Percentiles rank a stretch among this genome's conserved stretches.
These are phyloP conservation scores for Aspergillus carbonarius DNA, from an alignment of 2,329 filamentous ascomycete genomes.

Conservation along the genomic window DNA sequence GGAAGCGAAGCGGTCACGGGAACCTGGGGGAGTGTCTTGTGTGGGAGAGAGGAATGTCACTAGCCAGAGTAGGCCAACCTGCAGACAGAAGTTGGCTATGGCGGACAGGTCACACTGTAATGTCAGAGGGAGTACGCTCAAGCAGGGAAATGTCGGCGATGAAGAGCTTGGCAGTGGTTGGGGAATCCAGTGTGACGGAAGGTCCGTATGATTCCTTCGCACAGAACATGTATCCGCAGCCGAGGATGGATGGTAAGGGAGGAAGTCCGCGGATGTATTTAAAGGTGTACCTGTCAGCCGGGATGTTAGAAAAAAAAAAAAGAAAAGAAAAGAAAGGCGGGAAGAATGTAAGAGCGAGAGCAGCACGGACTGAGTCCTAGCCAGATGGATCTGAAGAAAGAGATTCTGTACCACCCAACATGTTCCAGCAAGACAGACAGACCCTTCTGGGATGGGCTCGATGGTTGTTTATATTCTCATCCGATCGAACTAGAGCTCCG, in stretches of 20 bases:
- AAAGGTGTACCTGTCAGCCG: not conserved
- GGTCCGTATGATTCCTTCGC: not conserved
- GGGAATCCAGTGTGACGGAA: too few species aligned
- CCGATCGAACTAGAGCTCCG: not conserved
- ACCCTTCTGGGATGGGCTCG: not conserved
- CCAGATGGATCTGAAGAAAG: not conserved
- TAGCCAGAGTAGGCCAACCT: not conserved
- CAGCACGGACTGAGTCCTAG: too few species aligned
- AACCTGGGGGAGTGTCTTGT: not conserved
- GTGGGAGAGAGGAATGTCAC: not conserved
- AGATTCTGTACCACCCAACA: not conserved
- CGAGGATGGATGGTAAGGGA: too few species aligned
- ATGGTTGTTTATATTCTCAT: slow-evolving; percentile 2
- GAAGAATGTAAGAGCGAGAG: not conserved
- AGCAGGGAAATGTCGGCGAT: not conserved
- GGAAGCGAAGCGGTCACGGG: not conserved
- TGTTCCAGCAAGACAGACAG: not conserved
- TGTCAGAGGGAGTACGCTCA: not conserved
- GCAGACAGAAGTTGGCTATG: not conserved
- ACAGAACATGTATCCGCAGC: too few species aligned
- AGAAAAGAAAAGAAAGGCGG: not conserved
- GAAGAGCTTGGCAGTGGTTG: not conserved
- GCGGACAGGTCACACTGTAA: not conserved
- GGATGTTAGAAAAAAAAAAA: not conserved
- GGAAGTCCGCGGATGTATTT: not conserved